phyloP scores from a whole-genome alignment of 2,329 filamentous ascomycete species.

The Raffaelea ambrosiae region DNA sequence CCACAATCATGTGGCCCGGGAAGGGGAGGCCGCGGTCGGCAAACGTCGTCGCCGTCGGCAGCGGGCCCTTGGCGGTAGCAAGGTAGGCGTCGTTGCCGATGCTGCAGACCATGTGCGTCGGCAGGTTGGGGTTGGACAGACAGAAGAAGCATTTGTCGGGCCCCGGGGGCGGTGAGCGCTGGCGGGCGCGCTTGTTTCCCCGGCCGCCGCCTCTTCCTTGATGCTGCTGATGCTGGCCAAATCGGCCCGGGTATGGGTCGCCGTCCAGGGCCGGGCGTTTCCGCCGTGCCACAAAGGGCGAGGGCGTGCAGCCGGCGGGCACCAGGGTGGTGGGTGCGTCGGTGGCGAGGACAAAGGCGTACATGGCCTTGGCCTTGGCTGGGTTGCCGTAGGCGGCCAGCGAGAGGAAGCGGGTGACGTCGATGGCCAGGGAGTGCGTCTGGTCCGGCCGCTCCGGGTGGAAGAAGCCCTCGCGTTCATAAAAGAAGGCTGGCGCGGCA shows the following conservation, averaged over 20 bases:
- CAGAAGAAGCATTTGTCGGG: constrained; percentile 92
- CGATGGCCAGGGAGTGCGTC: constrained; percentile 37
- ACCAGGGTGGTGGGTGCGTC: constrained; percentile 53
- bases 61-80: constrained; percentile 84
- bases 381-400: constrained; percentile 70
- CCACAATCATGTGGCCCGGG: constrained; percentile 82
- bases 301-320: constrained; percentile 64
- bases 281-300: constrained; percentile 48
- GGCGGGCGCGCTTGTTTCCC: constrained; percentile 35
- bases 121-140: constrained; percentile 74
- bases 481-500: constrained; percentile 46
- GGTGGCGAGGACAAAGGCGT: constrained; percentile 66
- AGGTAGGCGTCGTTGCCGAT: constrained; percentile 84
- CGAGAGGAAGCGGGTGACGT: constrained; percentile 82
- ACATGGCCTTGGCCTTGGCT: constrained; percentile 71
- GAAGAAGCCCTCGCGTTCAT: constrained; percentile 88
- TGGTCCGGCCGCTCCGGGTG: constrained; percentile 40
- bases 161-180: constrained; percentile 48
- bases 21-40: constrained; percentile 56
- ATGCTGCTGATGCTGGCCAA: constrained; percentile 22
- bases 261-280: constrained; percentile 49
- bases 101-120: constrained; percentile 80
- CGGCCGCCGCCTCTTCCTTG: constrained; percentile 32
- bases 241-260: constrained; percentile 41
- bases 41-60: constrained; percentile 66